Conservation (phyloP, 768 basidiomycete species). For the Pisolithus orientalis region DNA sequence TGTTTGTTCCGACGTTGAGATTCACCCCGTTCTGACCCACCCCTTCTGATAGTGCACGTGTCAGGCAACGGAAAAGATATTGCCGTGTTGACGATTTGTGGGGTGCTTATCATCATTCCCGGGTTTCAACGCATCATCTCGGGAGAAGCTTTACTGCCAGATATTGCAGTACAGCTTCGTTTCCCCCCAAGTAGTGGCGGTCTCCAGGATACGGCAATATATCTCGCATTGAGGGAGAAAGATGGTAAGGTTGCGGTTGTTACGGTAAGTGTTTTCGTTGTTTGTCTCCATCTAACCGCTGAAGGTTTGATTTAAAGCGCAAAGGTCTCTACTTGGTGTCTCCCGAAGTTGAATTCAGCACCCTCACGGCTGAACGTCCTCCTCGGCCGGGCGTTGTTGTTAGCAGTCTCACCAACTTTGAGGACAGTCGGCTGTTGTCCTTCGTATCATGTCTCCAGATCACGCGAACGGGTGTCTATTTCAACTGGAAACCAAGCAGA, state of each 20-base stretch:
- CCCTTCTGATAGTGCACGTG: conserved; percentile 30
- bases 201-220: conserved; percentile 29
- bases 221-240: conserved; percentile 41
- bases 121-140: conserved; percentile 21
- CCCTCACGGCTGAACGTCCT: conserved; percentile 22
- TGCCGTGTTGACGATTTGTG: conserved; percentile 23
- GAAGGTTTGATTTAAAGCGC: neutral
- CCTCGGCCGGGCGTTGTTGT: conserved; percentile 27
- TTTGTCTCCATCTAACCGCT: neutral
- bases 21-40: neutral
- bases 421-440: conserved; percentile 11
- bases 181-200: conserved; percentile 13
- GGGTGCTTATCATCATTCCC: conserved; percentile 22
- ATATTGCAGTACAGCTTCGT: conserved; percentile 23
- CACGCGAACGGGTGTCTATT: conserved; percentile 45
- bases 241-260: conserved; percentile 39
- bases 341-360: conserved; percentile 16
- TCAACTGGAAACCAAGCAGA: conserved; percentile 36
- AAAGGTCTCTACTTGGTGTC: conserved; percentile 23
- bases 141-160: conserved; percentile 35
- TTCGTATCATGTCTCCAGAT: conserved; percentile 49
- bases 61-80: conserved; percentile 41
- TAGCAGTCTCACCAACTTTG: conserved; percentile 11
- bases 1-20: neutral
- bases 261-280: conserved; percentile 32